These are phyloP conservation scores for Vitis hybrid DNA, from an alignment of 177 flowering plant species.

Conservation along the genomic window DNA sequence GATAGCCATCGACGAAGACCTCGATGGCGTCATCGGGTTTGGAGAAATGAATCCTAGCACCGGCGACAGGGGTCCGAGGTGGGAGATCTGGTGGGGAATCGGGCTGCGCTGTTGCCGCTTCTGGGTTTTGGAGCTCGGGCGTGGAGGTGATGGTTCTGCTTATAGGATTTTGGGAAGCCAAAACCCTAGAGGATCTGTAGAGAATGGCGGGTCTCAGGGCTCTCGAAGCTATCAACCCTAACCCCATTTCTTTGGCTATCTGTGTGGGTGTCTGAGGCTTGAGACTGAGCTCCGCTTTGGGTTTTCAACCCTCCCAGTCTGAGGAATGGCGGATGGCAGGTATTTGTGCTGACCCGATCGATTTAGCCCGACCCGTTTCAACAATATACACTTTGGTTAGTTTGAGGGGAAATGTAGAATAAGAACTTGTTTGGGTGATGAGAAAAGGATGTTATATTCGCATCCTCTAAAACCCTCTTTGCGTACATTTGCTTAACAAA, in stretches of 20 bases:
- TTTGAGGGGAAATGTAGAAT: too few species aligned
- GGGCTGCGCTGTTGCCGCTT: conserved; percentile 43
- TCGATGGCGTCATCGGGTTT: conserved; percentile 89
- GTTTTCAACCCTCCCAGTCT: too few species aligned
- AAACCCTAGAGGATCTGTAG: conserved; percentile 10
- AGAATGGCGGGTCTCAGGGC: conserved; percentile 23
- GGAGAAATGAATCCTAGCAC: conserved; percentile 72
- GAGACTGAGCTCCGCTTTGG: too few species aligned
- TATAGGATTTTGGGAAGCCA: conserved; percentile 20
- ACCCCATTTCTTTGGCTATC: conserved; percentile 31
- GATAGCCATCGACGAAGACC: conserved; percentile 90
- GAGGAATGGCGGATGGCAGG: too few species aligned
- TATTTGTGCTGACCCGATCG: too few species aligned
- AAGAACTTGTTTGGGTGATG: too few species aligned
- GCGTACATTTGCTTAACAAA: too few species aligned
- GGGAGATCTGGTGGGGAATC: conserved; percentile 39
- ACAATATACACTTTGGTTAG: too few species aligned
- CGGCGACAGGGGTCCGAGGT: conserved; percentile 59
- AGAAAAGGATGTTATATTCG: too few species aligned
- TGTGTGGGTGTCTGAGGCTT: too few species aligned
- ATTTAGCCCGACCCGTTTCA: too few species aligned
- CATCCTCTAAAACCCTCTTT: too few species aligned
- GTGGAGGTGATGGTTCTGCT: conserved; percentile 54
- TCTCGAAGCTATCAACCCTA: conserved; percentile 46
- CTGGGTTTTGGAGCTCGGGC: conserved; percentile 68